Evolutionary conservation across 306 rosid species (phyloP).

Genomic region (Carpinus fangiana): DNA sequence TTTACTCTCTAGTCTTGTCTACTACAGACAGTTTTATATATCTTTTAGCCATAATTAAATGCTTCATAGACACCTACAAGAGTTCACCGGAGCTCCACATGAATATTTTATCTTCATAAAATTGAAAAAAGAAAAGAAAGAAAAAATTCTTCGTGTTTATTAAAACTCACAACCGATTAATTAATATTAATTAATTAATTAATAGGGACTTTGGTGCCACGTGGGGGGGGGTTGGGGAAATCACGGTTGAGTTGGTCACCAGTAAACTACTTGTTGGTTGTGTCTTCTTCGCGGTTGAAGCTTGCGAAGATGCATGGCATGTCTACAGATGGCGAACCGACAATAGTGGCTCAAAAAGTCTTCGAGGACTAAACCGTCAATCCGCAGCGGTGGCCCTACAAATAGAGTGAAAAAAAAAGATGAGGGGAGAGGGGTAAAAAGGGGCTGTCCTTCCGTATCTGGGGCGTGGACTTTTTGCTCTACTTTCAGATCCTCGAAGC

Average conservation of each 20-base stretch:
- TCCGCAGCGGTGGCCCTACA: not conserved
- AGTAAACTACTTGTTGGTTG: not conserved
- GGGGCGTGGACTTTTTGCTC: constrained; percentile 68
- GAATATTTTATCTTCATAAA: no score
- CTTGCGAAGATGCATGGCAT: not conserved
- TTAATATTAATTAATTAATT: no score
- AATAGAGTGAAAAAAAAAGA: not conserved
- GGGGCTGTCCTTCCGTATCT: constrained; percentile 8
- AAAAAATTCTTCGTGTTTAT: no score
- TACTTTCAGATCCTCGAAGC: constrained; percentile 50
- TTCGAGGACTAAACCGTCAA: constrained; percentile 13
- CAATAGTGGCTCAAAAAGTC: constrained; percentile 19
- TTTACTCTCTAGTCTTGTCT: no score
- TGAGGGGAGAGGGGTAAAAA: not conserved
- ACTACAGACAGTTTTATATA: no score
- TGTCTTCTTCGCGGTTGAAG: no score
- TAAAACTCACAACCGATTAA: no score
- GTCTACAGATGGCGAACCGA: not conserved
- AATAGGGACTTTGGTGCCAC: not conserved
- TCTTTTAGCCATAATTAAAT: no score
- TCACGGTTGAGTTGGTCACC: not conserved
- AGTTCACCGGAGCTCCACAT: no score
- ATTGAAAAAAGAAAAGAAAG: no score
- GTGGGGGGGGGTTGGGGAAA: not conserved
- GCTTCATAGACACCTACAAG: no score